Evolutionary conservation across 331 rosid species (phyloP).

Genomic region (Stylosanthes scabra): DNA sequence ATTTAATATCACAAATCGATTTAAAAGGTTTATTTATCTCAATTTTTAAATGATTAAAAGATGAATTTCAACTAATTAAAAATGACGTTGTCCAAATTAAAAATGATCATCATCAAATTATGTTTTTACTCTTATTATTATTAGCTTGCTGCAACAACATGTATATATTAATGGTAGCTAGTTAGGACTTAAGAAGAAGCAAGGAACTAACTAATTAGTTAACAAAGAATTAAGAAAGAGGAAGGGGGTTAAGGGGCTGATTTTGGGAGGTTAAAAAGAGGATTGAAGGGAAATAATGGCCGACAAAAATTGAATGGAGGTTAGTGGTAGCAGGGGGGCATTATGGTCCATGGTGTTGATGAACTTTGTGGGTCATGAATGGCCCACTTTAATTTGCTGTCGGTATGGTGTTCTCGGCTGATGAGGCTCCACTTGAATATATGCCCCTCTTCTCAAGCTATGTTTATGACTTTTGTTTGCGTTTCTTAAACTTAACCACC

Average conservation of each 20-base stretch:
- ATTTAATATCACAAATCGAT: no score
- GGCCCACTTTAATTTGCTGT: constrained; percentile 70
- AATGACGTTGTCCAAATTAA: no score
- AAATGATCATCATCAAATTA: no score
- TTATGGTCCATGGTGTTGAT: constrained; percentile 56
- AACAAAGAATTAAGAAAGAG: constrained; percentile 18
- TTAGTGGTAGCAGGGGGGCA: constrained; percentile 53
- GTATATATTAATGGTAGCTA: no score
- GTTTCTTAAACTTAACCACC: constrained; percentile 12
- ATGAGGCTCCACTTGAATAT: neutral
- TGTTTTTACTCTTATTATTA: no score
- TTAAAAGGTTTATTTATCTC: no score
- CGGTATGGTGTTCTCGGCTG: constrained; percentile 47
- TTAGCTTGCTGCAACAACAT: no score
- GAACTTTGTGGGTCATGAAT: constrained; percentile 62
- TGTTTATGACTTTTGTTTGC: constrained; percentile 7
- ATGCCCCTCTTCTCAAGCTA: constrained; percentile 24
- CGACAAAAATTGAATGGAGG: constrained; percentile 51
- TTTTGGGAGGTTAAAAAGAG: constrained; percentile 30
- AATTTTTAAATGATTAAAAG: no score
- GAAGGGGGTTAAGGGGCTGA: neutral
- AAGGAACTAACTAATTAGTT: no score
- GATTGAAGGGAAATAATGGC: constrained; percentile 57
- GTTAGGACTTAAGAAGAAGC: no score
- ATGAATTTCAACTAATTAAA: no score